These are phyloP conservation scores for Paramecium primaurelia DNA, from an alignment of 73 alveolate species.

Conservation along the genomic window DNA sequence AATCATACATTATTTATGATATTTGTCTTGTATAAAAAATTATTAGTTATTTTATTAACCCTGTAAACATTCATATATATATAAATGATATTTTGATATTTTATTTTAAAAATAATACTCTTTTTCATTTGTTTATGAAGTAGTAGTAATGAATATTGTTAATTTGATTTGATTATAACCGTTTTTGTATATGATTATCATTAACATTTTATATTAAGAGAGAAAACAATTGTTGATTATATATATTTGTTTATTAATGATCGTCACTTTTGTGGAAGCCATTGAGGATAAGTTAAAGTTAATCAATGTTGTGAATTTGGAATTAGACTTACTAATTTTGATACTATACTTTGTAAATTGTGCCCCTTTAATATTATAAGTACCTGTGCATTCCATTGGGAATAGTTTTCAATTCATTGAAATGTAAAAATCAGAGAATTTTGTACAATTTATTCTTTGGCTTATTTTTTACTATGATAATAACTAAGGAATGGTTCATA, in stretches of 20 bases:
- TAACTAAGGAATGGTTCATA: not conserved
- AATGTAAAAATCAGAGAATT: not conserved
- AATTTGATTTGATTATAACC: not conserved
- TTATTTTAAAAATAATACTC: too few species aligned
- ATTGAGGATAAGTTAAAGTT: not conserved
- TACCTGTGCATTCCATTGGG: slow-evolving; percentile 34
- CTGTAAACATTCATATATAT: too few species aligned
- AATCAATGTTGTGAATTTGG: not conserved
- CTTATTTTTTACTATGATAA: not conserved
- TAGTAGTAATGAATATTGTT: not conserved
- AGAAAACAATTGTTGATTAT: not conserved
- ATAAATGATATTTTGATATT: too few species aligned
- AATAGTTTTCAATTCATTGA: not conserved
- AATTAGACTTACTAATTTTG: not conserved
- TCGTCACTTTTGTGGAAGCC: not conserved
- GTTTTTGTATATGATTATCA: not conserved
- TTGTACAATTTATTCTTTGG: slow-evolving; percentile 10
- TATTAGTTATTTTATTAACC: too few species aligned
- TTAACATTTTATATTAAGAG: not conserved
- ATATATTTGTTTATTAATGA: slow-evolving; percentile 1
- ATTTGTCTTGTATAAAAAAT: too few species aligned
- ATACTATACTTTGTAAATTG: not conserved
- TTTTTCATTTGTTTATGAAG: not conserved
- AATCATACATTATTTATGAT: not conserved
- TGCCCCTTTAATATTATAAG: not conserved